Percentiles rank a stretch among this genome's conserved stretches.
These are phyloP conservation scores for Blastomyces emzantsi DNA, from an alignment of 2,329 filamentous ascomycete genomes.

Conservation along the genomic window DNA sequence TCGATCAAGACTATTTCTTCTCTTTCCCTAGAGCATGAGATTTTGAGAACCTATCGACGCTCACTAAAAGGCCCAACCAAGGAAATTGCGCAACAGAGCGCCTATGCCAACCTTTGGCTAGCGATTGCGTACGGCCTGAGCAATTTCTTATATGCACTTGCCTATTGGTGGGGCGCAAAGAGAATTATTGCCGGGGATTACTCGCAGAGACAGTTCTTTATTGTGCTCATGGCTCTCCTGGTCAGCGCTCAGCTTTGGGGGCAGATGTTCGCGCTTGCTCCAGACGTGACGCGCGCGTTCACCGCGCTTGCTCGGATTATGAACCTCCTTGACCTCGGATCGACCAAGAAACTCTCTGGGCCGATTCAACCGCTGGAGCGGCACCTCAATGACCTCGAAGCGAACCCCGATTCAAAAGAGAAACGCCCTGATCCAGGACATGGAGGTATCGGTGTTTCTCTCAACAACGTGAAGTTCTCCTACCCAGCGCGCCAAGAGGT, in stretches of 20 bases:
- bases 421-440: slow-evolving; percentile 18
- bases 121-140: slow-evolving; percentile 41
- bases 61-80: slow-evolving; percentile 41
- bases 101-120: slow-evolving; percentile 40
- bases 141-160: slow-evolving; percentile 63
- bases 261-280: slow-evolving; percentile 65
- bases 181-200: slow-evolving; percentile 59
- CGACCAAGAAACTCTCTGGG: slow-evolving; percentile 23
- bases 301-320: slow-evolving; percentile 52
- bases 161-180: slow-evolving; percentile 72
- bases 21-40: slow-evolving; percentile 44
- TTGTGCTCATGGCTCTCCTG: slow-evolving; percentile 61
- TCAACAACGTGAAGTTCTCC: slow-evolving; percentile 54
- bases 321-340: slow-evolving; percentile 33
- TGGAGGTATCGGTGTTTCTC: slow-evolving; percentile 40
- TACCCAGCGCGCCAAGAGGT: slow-evolving; percentile 56
- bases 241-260: slow-evolving; percentile 65
- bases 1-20: slow-evolving; percentile 46
- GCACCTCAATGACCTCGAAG: slow-evolving; percentile 14
- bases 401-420: slow-evolving; percentile 11
- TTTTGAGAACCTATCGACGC: slow-evolving; percentile 37
- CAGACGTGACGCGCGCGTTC: slow-evolving; percentile 61
- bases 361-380: background rate
- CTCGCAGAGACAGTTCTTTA: slow-evolving; percentile 61
- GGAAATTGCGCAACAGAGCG: slow-evolving; percentile 42